A percentile compares a stretch with the other conserved stretches of the same genome.
These are phyloP conservation scores for Scedosporium apiospermum DNA, from an alignment of 2,329 filamentous ascomycete species.

Conservation along the genomic window DNA sequence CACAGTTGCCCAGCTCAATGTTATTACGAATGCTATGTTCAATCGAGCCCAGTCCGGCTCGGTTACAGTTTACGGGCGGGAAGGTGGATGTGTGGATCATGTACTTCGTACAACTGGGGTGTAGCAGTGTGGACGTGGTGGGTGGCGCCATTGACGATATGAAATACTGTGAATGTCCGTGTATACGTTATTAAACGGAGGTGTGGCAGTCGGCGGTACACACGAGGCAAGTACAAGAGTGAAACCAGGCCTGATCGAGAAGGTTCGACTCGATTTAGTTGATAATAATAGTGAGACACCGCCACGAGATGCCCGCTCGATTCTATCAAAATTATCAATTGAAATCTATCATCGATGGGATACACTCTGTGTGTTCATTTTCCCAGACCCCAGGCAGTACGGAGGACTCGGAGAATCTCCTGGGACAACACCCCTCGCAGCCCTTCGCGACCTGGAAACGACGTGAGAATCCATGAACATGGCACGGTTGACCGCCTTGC, in stretches of 20 bases:
- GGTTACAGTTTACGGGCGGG: neutral
- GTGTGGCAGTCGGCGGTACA: neutral
- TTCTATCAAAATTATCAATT: neutral
- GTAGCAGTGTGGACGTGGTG: neutral
- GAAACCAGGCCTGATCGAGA: neutral
- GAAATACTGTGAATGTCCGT: neutral
- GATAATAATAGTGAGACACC: neutral
- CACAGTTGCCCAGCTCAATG: neutral
- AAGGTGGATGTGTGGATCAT: neutral
- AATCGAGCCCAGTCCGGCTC: neutral
- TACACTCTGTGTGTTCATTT: neutral
- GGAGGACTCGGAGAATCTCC: neutral
- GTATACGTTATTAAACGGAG: neutral
- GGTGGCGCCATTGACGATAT: neutral
- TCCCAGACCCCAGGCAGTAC: neutral
- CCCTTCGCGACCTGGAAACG: neutral
- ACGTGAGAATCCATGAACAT: neutral
- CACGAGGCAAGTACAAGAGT: neutral
- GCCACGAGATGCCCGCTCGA: neutral
- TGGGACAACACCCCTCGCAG: neutral
- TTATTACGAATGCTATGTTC: neutral
- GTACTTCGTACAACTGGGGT: too few relatives aligned
- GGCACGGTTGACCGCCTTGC: neutral
- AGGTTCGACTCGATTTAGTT: neutral
- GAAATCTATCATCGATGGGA: neutral